These are phyloP conservation scores for Neospora caninum DNA, from an alignment of 169 alveolate species.

Conservation along the genomic window DNA sequence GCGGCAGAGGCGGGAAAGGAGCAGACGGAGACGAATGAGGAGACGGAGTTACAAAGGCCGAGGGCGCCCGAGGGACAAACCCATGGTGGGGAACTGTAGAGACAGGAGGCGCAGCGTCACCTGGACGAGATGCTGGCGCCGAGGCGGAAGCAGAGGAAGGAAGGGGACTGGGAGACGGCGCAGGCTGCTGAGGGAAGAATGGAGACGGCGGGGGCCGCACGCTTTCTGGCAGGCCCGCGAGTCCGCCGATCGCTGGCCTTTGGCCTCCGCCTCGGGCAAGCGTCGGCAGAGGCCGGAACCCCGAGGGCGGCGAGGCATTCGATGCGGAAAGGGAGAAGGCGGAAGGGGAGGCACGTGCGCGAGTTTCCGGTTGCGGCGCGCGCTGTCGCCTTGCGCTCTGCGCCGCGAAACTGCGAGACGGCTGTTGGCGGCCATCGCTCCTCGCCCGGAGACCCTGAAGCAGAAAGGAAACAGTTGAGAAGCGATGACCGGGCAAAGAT, in stretches of 20 bases:
- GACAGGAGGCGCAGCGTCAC: no score
- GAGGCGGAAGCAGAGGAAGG: no score
- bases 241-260: no score
- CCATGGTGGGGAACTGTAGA: no score
- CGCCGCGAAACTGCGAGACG: not conserved
- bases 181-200: no score
- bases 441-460: not conserved
- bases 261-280: not conserved
- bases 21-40: not conserved
- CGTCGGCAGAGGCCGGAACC: not conserved
- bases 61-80: not conserved
- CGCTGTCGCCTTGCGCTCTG: not conserved
- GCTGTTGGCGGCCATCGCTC: not conserved
- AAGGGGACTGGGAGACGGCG: no score
- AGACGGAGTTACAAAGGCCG: not conserved
- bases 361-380: not conserved
- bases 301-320: not conserved
- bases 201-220: no score
- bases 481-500: no score
- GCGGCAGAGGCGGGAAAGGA: not conserved
- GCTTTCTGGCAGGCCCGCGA: no score
- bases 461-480: not conserved
- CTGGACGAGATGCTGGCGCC: no score
- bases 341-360: not conserved
- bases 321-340: not conserved